These are phyloP conservation scores for Berberis thunbergii DNA, from an alignment of 164 flowering plant genomes.

Conservation along the genomic window DNA sequence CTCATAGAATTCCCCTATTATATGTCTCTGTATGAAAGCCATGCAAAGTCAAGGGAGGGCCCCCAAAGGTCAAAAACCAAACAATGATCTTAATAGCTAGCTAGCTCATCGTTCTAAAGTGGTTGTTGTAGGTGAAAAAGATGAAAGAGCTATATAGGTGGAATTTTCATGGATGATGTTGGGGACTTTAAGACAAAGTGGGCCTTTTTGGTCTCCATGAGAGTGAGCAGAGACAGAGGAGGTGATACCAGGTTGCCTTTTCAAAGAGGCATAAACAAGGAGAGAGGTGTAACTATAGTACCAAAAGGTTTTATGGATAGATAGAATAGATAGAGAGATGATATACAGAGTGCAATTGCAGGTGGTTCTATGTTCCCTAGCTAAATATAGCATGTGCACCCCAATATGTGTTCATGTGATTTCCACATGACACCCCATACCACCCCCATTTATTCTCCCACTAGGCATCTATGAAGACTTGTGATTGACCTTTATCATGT, in stretches of 20 bases:
- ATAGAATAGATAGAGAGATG: neutral
- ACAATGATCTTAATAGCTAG: too few species aligned
- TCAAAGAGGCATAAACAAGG: neutral
- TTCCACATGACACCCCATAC: neutral
- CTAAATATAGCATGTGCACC: neutral
- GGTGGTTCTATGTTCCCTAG: conserved; percentile 1
- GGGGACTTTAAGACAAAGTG: neutral
- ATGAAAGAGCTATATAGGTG: too few species aligned
- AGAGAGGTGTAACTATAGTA: neutral
- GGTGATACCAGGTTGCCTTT: conserved; percentile 5
- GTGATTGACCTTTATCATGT: too few species aligned
- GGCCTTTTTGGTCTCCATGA: neutral
- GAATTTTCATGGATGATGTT: too few species aligned
- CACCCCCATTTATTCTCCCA: neutral
- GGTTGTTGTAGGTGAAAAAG: too few species aligned
- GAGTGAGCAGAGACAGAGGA: conserved; percentile 2
- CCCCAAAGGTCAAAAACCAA: too few species aligned
- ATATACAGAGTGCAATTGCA: neutral
- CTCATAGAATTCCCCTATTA: too few species aligned
- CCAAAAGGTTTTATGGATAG: neutral
- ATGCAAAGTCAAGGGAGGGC: too few species aligned
- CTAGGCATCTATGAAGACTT: too few species aligned
- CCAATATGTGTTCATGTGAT: too few species aligned
- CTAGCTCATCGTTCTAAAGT: too few species aligned
- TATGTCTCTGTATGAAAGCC: too few species aligned